phyloP scores from a whole-genome alignment of 371 early-diverging fungal genomes.

The Amoeboaphelidium protococcarum region DNA sequence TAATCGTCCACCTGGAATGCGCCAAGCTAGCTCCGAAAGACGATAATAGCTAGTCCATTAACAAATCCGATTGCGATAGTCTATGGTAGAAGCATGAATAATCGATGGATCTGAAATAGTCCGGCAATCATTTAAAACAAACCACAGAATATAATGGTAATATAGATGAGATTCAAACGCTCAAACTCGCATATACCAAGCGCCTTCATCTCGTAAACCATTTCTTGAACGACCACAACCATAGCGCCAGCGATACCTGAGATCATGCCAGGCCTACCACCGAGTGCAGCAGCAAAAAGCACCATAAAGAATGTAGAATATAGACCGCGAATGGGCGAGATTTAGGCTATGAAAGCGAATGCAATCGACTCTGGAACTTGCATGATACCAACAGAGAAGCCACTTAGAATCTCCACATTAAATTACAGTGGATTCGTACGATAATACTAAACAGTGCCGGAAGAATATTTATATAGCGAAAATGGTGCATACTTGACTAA shows the following conservation, averaged over 20 bases:
- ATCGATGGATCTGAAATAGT: neutral
- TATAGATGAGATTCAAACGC: neutral
- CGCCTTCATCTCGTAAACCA: neutral
- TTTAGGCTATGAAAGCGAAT: constrained; percentile 2
- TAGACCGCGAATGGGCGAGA: constrained; percentile 2
- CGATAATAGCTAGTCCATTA: constrained; percentile 3
- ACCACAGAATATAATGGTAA: constrained; percentile 1
- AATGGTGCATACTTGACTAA: no score
- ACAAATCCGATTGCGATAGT: constrained; percentile 2
- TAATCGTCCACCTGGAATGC: constrained; percentile 2
- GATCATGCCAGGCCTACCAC: neutral
- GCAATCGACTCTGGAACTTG: constrained; percentile 4
- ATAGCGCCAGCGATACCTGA: constrained; percentile 3
- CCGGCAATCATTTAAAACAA: constrained; percentile 2
- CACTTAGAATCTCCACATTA: constrained; percentile 1
- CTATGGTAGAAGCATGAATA: constrained; percentile 1
- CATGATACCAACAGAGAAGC: constrained; percentile 2
- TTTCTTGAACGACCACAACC: constrained; percentile 1
- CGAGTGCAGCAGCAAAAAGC: constrained; percentile 1
- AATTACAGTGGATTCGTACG: no score
- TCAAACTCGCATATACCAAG: no score
- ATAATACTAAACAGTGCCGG: no score
- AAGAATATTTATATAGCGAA: no score
- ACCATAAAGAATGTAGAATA: constrained; percentile 4
- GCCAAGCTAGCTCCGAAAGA: constrained; percentile 1